Evolutionary conservation across 2,329 filamentous ascomycete genomes (phyloP), one percentile per base, ranked within the genome.

Genomic region (Stachybotrys elegans): DNA sequence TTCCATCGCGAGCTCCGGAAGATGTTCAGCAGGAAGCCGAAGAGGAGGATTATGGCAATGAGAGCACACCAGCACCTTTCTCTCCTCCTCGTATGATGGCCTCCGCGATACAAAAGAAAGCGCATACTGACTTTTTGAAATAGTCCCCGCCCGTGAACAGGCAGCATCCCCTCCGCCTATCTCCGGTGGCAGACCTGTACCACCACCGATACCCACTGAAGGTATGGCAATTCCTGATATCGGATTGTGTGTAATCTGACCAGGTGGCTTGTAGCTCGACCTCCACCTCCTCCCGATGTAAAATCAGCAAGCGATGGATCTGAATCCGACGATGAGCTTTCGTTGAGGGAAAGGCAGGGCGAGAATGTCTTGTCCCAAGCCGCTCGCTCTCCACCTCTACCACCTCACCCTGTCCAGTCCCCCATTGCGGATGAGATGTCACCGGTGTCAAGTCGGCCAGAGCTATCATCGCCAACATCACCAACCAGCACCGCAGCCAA

Each of bases 271-370:
- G 20, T 55, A 89, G 85, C 79, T 55, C 85, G 84, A 40, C 80
- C 84, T 40, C 70, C 71, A 25, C 72, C 77, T 41, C 68, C 77
- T 31, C 68, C 75, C 27, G 70, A 71, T 35, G 59, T 78, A 14
- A 72, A 76, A 39, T 87, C 87, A 32, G 83, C 82, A 37, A 88
- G 83, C 46, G 77, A 85, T 48, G 90, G 89, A 22, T 94, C 89
- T 2, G 88, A 86, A 60, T 93, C 91, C 35, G 91, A 94, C 55
- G 91, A 96, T 61, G 92, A 96, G 62, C 70, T 90, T 55, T 89
- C 86, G 57, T 58, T 75, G 55, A 62, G 66, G 51, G 65, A 71
- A 41, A 63, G 74, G 51, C 54, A 66, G 57, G 43, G 73, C 17
- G 66, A 71, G 27, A 67, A 66, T 19, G 41, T 58, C 58, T 19